Percentiles rank a stretch among this genome's conserved stretches.
Evolutionary conservation across 768 basidiomycete genomes (phyloP).

Genomic region (Pleurotus platypus): DNA sequence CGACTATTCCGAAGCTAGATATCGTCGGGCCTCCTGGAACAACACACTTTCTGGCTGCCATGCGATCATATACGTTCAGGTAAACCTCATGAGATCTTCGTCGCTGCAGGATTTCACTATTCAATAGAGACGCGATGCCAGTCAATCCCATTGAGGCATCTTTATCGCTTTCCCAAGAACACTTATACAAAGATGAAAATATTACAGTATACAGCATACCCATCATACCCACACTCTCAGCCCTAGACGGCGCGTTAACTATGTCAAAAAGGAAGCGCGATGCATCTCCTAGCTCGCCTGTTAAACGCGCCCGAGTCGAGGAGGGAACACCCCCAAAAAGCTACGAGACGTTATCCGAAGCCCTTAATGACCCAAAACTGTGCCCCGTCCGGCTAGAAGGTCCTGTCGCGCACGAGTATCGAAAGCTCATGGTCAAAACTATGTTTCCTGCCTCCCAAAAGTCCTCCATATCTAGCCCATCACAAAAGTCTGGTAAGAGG

Average conservation of each 20-base stretch:
- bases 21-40: constrained; percentile 74
- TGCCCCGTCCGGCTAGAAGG: constrained; percentile 35
- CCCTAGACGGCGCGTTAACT: not conserved
- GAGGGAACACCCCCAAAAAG: constrained; percentile 19
- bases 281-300: constrained; percentile 30
- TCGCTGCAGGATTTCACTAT: not conserved
- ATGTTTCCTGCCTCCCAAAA: constrained; percentile 57
- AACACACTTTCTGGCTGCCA: constrained; percentile 66
- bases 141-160: constrained; percentile 44
- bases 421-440: constrained; percentile 42
- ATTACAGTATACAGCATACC: constrained; percentile 65
- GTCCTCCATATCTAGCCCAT: constrained; percentile 12
- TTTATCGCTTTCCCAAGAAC: constrained; percentile 24
- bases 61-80: constrained; percentile 69
- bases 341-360: not conserved
- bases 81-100: constrained; percentile 24
- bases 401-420: constrained; percentile 52
- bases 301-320: constrained; percentile 25
- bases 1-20: constrained; percentile 49
- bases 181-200: constrained; percentile 60
- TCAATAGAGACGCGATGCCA: constrained; percentile 45
- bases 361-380: constrained; percentile 19
- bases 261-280: constrained; percentile 43
- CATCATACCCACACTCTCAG: constrained; percentile 20
- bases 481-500: constrained; percentile 9